Evolutionary conservation across 2,329 filamentous ascomycete species (phyloP).

Genomic region (Cylindrodendrum hubeiense): DNA sequence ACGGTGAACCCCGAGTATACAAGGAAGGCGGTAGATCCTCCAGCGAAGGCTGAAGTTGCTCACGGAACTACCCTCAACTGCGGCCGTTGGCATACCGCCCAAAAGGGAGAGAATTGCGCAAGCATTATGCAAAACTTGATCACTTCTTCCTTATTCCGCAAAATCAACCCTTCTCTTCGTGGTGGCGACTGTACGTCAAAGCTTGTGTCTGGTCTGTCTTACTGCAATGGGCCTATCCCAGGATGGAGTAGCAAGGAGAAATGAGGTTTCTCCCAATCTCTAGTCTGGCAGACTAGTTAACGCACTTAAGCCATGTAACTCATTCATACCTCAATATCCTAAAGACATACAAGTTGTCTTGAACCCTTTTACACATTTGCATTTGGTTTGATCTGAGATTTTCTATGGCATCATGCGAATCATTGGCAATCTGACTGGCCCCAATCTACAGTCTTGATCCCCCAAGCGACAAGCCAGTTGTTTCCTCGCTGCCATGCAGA

Average conservation of each 20-base stretch:
- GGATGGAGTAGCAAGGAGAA: not conserved
- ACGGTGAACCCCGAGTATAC: not conserved
- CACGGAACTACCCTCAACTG: conserved; percentile 2
- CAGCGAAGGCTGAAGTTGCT: not conserved
- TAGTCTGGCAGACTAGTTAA: no score
- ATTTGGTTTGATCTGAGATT: no score
- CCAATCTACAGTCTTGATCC: no score
- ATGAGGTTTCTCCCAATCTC: no score
- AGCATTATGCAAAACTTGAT: conserved; percentile 7
- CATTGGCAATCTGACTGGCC: no score
- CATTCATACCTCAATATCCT: no score
- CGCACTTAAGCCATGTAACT: no score
- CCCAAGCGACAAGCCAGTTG: no score
- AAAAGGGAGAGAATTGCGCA: conserved; percentile 9
- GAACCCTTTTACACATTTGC: no score
- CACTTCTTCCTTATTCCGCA: conserved; percentile 2
- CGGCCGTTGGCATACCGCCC: conserved; percentile 6
- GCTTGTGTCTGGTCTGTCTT: not conserved
- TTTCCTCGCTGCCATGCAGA: not conserved
- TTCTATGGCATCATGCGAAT: no score
- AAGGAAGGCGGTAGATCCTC: not conserved
- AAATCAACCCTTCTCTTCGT: conserved; percentile 5
- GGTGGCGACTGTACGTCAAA: conserved; percentile 6
- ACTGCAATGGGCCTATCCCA: conserved; percentile 2
- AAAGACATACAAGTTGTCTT: no score